Evolutionary conservation across 768 basidiomycete species (phyloP), one percentile per base, ranked within the genome.

Genomic region (Cystofilobasidium macerans): DNA sequence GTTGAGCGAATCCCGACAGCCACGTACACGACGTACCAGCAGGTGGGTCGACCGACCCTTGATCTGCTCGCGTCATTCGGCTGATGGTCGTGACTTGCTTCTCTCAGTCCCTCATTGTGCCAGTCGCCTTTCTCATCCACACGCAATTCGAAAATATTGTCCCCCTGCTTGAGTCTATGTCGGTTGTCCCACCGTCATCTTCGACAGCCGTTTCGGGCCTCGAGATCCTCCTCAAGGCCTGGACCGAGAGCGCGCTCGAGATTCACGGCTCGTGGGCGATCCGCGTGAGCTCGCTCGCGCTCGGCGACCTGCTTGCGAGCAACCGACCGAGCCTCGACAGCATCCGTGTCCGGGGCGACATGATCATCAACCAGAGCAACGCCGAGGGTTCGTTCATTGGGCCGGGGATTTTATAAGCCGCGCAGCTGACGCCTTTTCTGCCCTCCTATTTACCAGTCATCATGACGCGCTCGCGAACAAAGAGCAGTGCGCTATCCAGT

Each of bases 211-310:
- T 20, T 81, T 83, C 81, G 0, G 89, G 83, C 0, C 81, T 97
- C n/a, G 85, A 92, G 68, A 82, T 97, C 56, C 80, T 99, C n/a
- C 81, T 98, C 32, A 83, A 86, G 63, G 85, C 88, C 0, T 97
- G 93, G 94, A 89, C 88, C 72, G 94, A 99, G 74, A 93, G 92
- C 71, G 86, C 86, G 16, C 88, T 90, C 75, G 89, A 86, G 6
- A 88, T 98, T 81, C 89, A 91, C 73, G 93, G 95, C 35, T 90
- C 86, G 76, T 98, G 94, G 93, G 85, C 89, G 13, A 83, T 85
- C 5, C 84, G 89, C 36, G 82, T 94, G 71, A 79, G 89, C 75
- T 86, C 83, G 43, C 78, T 97, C 62, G 93, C 87, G 0, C 78
- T 99, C 58, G 82, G 82, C 33, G 83, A 87, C 68, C 80, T 98